Evolutionary conservation across 2,329 filamentous ascomycete species (phyloP).

Genomic region (Coniella vitis): DNA sequence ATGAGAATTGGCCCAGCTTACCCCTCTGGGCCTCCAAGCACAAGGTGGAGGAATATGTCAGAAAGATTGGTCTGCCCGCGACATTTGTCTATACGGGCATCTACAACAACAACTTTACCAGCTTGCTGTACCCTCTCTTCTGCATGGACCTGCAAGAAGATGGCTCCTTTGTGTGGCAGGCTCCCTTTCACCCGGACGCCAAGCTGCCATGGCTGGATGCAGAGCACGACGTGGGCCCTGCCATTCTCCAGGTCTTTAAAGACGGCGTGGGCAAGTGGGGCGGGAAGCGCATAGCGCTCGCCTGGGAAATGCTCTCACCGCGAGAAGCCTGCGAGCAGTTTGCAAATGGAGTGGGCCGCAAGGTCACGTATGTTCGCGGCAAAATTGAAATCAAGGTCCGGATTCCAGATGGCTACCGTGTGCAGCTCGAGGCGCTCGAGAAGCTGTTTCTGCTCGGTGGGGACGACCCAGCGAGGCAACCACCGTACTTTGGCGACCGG

Average conservation of each 20-base stretch:
- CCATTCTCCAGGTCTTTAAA: constrained; percentile 90
- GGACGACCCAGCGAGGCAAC: constrained; percentile 48
- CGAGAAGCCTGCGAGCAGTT: constrained; percentile 77
- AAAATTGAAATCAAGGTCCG: constrained; percentile 80
- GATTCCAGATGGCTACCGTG: constrained; percentile 80
- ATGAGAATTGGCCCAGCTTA: constrained; percentile 69
- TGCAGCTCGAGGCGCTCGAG: constrained; percentile 70
- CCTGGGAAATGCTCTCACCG: constrained; percentile 84
- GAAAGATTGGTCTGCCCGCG: constrained; percentile 71
- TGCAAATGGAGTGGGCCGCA: constrained; percentile 67
- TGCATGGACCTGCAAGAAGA: constrained; percentile 85
- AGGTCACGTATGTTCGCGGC: constrained; percentile 69
- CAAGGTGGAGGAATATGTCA: constrained; percentile 84
- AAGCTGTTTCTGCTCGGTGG: constrained; percentile 49
- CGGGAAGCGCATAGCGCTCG: constrained; percentile 70
- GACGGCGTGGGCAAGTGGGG: constrained; percentile 84
- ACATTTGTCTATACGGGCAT: constrained; percentile 96
- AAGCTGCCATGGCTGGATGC: constrained; percentile 93
- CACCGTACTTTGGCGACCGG: constrained; percentile 55
- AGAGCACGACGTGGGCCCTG: constrained; percentile 91
- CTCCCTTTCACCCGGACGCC: constrained; percentile 84
- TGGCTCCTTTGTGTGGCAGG: constrained; percentile 85
- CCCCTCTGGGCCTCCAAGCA: constrained; percentile 92
- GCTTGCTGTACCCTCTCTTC: constrained; percentile 84
- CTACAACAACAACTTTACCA: constrained; percentile 99